Evolutionary conservation across 306 rosid genomes (phyloP).

Genomic region (Ammopiptanthus mongolicus): DNA sequence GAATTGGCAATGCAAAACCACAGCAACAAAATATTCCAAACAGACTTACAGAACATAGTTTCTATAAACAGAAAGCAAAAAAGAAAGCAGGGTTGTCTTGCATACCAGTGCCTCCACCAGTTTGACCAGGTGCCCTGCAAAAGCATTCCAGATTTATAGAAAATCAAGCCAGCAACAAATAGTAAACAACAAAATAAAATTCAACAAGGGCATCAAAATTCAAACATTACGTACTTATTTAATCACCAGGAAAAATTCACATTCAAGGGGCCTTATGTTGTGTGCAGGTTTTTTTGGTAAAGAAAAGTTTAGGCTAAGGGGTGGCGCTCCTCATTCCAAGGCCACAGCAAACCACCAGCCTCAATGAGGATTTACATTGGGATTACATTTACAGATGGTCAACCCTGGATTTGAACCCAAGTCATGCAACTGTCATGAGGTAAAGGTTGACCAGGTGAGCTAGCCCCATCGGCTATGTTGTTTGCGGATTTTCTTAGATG

Average conservation of each 20-base stretch:
- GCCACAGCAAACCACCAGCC: background rate
- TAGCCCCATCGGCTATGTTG: background rate
- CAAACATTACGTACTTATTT: background rate
- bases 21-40: background rate
- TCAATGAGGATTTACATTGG: background rate
- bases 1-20: conserved; percentile 9
- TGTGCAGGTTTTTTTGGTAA: background rate
- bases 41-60: background rate
- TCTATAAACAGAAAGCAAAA: conserved; percentile 17
- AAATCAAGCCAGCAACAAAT: conserved; percentile 1
- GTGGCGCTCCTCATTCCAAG: background rate
- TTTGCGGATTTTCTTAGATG: background rate
- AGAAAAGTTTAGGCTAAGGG: background rate
- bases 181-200: background rate
- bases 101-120: conserved; percentile 40
- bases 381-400: background rate
- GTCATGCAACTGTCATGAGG: background rate
- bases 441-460: background rate
- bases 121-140: conserved; percentile 45
- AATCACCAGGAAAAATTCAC: background rate
- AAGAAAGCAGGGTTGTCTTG: background rate
- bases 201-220: conserved; percentile 13
- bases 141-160: conserved; percentile 5
- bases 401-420: background rate
- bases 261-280: background rate